phyloP scores from a whole-genome alignment of 441 rosid genomes.

The Croton laevigatus region DNA sequence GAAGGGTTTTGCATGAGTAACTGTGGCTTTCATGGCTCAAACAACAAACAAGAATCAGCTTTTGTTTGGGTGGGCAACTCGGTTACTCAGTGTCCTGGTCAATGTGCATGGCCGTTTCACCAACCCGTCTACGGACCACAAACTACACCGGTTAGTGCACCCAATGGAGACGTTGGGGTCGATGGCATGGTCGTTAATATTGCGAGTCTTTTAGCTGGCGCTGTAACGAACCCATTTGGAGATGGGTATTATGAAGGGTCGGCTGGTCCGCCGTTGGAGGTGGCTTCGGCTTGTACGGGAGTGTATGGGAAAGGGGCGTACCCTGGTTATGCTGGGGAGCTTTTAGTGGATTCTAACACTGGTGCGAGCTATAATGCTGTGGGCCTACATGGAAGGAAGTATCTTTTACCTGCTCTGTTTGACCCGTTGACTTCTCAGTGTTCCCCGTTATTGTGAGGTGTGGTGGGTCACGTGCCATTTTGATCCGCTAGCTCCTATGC shows the following conservation, averaged over 20 bases:
- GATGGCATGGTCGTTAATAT: constrained; percentile 39
- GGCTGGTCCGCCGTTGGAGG: constrained; percentile 24
- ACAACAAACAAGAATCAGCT: constrained; percentile 7
- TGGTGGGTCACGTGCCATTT: not conserved
- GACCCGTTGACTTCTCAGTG: constrained; percentile 32
- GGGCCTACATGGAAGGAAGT: constrained; percentile 34
- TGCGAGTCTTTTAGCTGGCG: constrained; percentile 32
- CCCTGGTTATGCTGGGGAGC: constrained; percentile 37
- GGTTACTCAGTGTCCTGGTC: constrained; percentile 39
- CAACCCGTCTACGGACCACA: constrained; percentile 44
- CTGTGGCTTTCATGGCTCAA: constrained; percentile 37
- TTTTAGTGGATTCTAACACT: constrained; percentile 23
- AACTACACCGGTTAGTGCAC: constrained; percentile 28
- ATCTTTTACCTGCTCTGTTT: constrained; percentile 29
- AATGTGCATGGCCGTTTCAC: constrained; percentile 43
- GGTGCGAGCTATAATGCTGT: constrained; percentile 35
- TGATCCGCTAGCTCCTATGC: constrained; percentile 27
- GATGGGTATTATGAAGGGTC: constrained; percentile 30
- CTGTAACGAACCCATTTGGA: constrained; percentile 40
- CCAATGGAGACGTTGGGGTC: constrained; percentile 35
- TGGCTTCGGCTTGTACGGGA: constrained; percentile 34
- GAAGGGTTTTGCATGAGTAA: constrained; percentile 40
- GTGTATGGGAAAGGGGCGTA: constrained; percentile 34
- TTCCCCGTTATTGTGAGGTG: constrained; percentile 21
- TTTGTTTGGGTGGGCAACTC: constrained; percentile 41